Base-by-base conservation (phyloP, 1,284 basidiomycete species). In the Leccinum variabile region DNA sequence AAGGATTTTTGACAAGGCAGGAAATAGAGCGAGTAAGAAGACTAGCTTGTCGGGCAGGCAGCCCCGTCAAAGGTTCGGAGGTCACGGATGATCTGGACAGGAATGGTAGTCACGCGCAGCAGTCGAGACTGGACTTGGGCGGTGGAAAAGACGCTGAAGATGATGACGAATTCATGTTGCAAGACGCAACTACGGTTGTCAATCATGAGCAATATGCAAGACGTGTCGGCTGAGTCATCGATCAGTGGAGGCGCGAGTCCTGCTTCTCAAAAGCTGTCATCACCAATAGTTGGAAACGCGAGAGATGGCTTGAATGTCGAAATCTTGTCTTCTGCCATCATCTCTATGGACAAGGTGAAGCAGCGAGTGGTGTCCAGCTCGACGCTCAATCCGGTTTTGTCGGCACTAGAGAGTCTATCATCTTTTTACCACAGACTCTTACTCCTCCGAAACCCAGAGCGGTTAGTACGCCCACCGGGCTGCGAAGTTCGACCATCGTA, bases 371-470 rank as follows among this genome's bases (percentile, higher is more conserved):
- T 70, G 60, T 69, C 72, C 50, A 75, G 81, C 64, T 28, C 4
- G 25, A 78, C 82, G 22, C 72, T 75, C 35, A 74, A 74, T 33
- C 78, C 85, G 8, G 85, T 85, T 8, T 88, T 86, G 28, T 76
- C 86, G 71, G 84, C 84, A 0, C 82, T 25, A 5, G 82, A 84
- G 69, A 85, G 85, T 11, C 68, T 88, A 30, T 81, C 76, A 33
- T 75, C 78, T 0, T 68, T 68, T 83, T 25, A 16, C 80, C 81
- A 49, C 71, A 77, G 54, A 74, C 79, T 18, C 75, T 79, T 32
- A 70, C 78, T 44, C 80, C 82, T 0, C 77, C 77, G 32, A 77
- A 73, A 65, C 74, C 69, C 37, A 76, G 71, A 62, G 77, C 32
- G n/a, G 54, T 60, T 22, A 67, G 67, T 30, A 77, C 68, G 18